phyloP scores from a whole-genome alignment of 1,284 basidiomycete genomes.

The Puccinia sorghi region DNA sequence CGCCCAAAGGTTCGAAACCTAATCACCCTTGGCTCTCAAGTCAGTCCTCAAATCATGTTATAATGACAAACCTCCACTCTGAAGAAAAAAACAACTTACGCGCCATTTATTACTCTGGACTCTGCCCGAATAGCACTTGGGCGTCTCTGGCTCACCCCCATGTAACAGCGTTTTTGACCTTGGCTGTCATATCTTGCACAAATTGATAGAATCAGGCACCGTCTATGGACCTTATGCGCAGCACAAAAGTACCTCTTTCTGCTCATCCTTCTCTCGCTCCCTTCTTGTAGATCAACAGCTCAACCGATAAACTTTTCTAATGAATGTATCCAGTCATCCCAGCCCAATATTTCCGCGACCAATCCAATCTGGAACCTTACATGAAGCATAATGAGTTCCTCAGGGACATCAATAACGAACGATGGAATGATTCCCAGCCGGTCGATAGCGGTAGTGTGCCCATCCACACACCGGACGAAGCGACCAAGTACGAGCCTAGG shows the following conservation, averaged over 20 bases:
- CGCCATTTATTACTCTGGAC: not conserved
- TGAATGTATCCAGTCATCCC: constrained; percentile 33
- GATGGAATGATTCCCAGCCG: constrained; percentile 33
- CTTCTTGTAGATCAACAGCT: not conserved
- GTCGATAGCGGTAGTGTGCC: not conserved
- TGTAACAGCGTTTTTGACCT: constrained; percentile 54
- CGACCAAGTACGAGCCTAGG: constrained; percentile 15
- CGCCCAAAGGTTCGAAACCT: constrained; percentile 57
- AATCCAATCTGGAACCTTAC: constrained; percentile 55
- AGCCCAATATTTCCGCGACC: constrained; percentile 58
- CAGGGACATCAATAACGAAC: constrained; percentile 55
- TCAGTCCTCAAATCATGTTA: constrained; percentile 50
- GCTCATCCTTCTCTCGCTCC: not conserved
- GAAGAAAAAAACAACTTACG: too few relatives aligned
- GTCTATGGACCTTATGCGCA: constrained; percentile 46
- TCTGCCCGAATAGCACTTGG: constrained; percentile 53
- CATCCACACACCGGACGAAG: not conserved
- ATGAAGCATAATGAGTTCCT: constrained; percentile 57
- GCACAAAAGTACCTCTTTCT: constrained; percentile 5
- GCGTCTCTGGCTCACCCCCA: constrained; percentile 53
- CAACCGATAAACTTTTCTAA: not conserved
- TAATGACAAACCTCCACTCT: constrained; percentile 51
- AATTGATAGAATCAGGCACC: constrained; percentile 26
- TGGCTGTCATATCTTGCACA: constrained; percentile 55
- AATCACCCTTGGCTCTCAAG: constrained; percentile 58